These are phyloP conservation scores for Termitomyces titanicus DNA, from an alignment of 768 basidiomycete genomes.

Conservation along the genomic window DNA sequence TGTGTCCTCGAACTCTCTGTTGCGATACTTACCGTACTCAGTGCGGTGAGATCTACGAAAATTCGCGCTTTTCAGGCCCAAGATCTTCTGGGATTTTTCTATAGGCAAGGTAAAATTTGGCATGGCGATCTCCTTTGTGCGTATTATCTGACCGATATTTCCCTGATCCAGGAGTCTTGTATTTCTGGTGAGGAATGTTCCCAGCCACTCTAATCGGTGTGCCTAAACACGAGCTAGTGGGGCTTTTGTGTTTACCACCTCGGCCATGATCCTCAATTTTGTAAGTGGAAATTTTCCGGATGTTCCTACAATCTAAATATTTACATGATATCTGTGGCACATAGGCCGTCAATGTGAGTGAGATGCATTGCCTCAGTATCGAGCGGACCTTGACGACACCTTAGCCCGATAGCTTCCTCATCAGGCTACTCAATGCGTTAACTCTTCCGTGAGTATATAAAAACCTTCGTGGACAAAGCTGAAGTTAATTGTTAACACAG, in stretches of 20 bases:
- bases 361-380: not conserved
- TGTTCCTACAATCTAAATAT: not conserved
- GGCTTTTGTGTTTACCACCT: constrained; percentile 1
- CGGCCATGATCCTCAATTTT: constrained; percentile 5
- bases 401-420: constrained; percentile 3
- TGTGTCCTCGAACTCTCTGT: constrained; percentile 9
- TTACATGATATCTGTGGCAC: not conserved
- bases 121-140: not conserved
- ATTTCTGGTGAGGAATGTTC: constrained; percentile 8
- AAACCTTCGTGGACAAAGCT: not conserved
- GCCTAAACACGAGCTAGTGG: not conserved
- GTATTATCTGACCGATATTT: not conserved
- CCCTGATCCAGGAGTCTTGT: constrained; percentile 5
- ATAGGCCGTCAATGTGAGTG: not conserved
- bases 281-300: not conserved
- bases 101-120: constrained; percentile 7
- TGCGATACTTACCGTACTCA: constrained; percentile 10
- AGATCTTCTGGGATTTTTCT: constrained; percentile 4
- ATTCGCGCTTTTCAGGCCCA: not conserved
- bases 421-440: constrained; percentile 8
- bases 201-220: not conserved
- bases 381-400: not conserved
- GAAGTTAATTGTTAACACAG: not conserved
- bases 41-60: constrained; percentile 1
- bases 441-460: constrained; percentile 8